Base-by-base conservation (phyloP, 352 stramenopile genomes). In the Peronosclerospora sorghi region DNA sequence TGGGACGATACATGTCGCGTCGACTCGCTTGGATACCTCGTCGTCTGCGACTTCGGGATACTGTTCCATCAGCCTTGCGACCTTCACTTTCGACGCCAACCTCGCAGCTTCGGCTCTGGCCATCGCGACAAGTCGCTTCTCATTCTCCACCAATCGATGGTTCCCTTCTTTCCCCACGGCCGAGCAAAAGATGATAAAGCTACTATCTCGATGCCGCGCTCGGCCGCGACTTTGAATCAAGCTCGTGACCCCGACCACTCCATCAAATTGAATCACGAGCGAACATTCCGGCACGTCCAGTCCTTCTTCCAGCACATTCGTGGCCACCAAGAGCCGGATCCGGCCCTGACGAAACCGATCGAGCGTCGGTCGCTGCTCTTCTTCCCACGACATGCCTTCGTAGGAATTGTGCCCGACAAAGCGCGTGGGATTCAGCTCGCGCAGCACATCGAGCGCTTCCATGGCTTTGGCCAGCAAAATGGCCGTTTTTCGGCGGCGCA, bases 321-420 rank as follows among this genome's bases (percentile, higher is more conserved):
- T 89, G 10, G 77, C 77, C 12, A 89, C 71, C 20, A 89, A 56
- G 36, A 86, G 59, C 7, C 74, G 62, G 28, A 86, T 86, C 4
- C 65, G 50, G 5, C 74, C 77, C 32, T 78, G 66, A 2, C 74
- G 65, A 53, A 89, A 89, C 2, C 59, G 55, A 10, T 84, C 61
- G 5, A 89, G 60, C 14, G 71, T 87, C 2, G 73, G 74, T 14
- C 74, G 68, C 21, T 90, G 77, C 51, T 90, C 74, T 9, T 83
- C 58, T 48, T 90, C 73, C 73, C 74, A 87, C 1, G 56, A 74
- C 77, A 90, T 90, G 8, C 77, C 74, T 52, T 87, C 73, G 39
- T 73, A 90, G 1, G 69, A 83, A 35, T 85, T 86, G 41, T 90
- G 77, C 2, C 77, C 77, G 18, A 90, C 69, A 54, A 90, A 87